A percentile compares a stretch with the other conserved stretches of the same genome.
phyloP scores from a whole-genome alignment of 495 filamentous ascomycete genomes.

The Hypoxylon lienhwacheense region DNA sequence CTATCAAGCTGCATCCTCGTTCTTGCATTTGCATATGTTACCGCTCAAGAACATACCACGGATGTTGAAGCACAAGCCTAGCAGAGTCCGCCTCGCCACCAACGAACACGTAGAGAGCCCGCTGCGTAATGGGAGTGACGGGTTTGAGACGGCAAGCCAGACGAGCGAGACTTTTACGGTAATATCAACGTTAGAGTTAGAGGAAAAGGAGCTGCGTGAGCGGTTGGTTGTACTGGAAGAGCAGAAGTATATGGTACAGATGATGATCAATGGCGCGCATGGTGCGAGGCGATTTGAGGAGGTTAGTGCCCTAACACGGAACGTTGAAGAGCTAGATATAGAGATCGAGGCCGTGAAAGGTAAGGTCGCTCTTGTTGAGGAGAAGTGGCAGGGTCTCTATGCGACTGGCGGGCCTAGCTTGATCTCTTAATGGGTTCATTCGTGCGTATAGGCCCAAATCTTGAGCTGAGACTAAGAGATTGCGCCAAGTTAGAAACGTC shows the following conservation, averaged over 20 bases:
- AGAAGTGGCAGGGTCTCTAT: constrained; percentile 54
- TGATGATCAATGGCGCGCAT: constrained; percentile 84
- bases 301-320: constrained; percentile 74
- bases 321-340: constrained; percentile 77
- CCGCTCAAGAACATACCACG: constrained; percentile 85
- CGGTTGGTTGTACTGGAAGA: constrained; percentile 89
- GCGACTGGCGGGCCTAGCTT: constrained; percentile 28
- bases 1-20: constrained; percentile 78
- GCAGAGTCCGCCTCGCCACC: constrained; percentile 44
- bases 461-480: not conserved
- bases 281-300: constrained; percentile 87
- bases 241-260: constrained; percentile 85
- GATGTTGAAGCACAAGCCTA: constrained; percentile 67
- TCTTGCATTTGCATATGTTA: constrained; percentile 90
- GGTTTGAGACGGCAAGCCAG: constrained; percentile 62
- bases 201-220: constrained; percentile 86
- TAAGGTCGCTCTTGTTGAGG: constrained; percentile 59
- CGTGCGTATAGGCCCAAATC: not conserved
- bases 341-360: constrained; percentile 74
- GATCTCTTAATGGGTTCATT: constrained; percentile 3
- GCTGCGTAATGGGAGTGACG: constrained; percentile 48
- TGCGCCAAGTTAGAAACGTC: not conserved
- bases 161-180: constrained; percentile 62
- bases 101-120: constrained; percentile 44
- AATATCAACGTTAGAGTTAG: constrained; percentile 73